These are phyloP conservation scores for Radiomyces spectabilis DNA, from an alignment of 192 early-diverging fungal genomes.

Conservation along the genomic window DNA sequence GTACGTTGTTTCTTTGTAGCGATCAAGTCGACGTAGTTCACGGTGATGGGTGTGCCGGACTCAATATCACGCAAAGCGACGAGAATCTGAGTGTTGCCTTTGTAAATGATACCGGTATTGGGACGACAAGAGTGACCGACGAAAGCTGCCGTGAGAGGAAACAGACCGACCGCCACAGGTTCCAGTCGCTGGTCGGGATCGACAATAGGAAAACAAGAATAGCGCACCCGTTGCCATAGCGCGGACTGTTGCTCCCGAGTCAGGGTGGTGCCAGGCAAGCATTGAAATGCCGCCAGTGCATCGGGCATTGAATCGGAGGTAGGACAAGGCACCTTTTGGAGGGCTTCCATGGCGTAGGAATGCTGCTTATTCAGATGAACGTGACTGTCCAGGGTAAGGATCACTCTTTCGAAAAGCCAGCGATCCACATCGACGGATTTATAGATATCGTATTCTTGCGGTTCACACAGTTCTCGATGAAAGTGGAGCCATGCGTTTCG, in stretches of 20 bases:
- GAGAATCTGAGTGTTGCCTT: constrained; percentile 37
- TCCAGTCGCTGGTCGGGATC: constrained; percentile 12
- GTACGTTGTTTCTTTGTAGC: constrained; percentile 8
- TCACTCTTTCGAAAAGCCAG: constrained; percentile 14
- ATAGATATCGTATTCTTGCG: constrained; percentile 12
- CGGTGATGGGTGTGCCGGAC: constrained; percentile 43
- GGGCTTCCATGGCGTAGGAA: constrained; percentile 17
- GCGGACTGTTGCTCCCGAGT: too few species aligned
- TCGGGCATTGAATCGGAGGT: not conserved
- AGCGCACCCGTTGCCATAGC: constrained; percentile 3
- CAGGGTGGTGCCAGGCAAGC: too few species aligned
- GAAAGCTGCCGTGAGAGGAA: constrained; percentile 52
- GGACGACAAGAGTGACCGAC: constrained; percentile 60
- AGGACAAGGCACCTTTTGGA: not conserved
- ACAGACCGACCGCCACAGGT: constrained; percentile 3
- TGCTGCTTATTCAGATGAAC: constrained; percentile 24
- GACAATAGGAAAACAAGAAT: constrained; percentile 7
- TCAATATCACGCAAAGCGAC: constrained; percentile 44
- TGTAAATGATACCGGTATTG: constrained; percentile 51
- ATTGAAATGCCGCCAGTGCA: too few species aligned
- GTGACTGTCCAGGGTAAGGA: constrained; percentile 21
- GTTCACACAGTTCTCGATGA: constrained; percentile 13
- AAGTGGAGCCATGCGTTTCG: constrained; percentile 25
- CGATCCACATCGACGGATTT: constrained; percentile 15
- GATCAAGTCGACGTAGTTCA: constrained; percentile 54